Base-by-base conservation (phyloP, 2,329 filamentous ascomycete genomes). In the Fusarium verticillioides region DNA sequence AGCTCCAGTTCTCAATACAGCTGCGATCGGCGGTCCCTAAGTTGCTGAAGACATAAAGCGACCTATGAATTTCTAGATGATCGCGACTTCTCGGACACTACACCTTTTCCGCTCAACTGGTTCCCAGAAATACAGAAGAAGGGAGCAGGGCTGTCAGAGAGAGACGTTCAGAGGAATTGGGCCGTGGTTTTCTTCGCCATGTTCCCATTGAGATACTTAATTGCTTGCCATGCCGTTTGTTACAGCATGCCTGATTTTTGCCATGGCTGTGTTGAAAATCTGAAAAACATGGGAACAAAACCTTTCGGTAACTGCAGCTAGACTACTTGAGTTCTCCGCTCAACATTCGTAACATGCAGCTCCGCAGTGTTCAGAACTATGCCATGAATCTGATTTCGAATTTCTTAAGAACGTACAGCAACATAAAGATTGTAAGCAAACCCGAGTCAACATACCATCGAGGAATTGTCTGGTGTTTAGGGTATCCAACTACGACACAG, bases 371-470 rank as follows among this genome's bases (percentile, higher is more conserved):
- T n/a, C 4, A 3, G 26, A 21, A n/a, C 1, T 3, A n/a, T 30
- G 4, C 13, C 9, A 16, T 11, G 44, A 16, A 6, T 30, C 9
- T 16, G 10, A 6, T 30, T n/a, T 16, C 9, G 0, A 9, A 6
- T 30, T 9, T 16, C 9, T 9, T 15, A 49, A 10, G 7, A 13
- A 32, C 1, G 5, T n/a, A 3, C 11, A 46, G 10, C 11, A 13
- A 15, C 11, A 32, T 32, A 3, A 18, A 7, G 7, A 7, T 7
- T 7, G 15, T 9, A 18, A 6, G 4, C 28, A 18, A n/a, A 5
- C 0, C 3, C 1, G 10, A n/a, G 21, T 5, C 10, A 12, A n/a
- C 28, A 18, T 5, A 11, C 9, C 26, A 15, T 12, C 15, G 2
- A 32, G 9, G 28, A 32, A n/a, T 4, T 6, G 1, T 7, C 7